Base-by-base conservation (phyloP, 352 stramenopile species). In the Phytophthora syringae region DNA sequence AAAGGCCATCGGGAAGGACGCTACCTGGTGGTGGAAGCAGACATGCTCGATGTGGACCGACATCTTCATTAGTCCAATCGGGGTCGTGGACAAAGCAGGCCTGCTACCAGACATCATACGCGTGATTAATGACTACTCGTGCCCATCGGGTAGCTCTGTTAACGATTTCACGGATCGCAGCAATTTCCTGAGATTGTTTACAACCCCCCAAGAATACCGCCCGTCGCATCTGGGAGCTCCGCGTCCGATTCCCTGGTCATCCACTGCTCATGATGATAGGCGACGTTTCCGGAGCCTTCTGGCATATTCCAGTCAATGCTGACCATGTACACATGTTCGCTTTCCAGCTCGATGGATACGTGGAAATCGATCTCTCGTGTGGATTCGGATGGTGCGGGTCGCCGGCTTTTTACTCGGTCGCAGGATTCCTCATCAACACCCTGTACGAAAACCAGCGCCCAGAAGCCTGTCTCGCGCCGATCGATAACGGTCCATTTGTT, bases 161-260 rank as follows among this genome's bases (percentile, higher is more conserved):
- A 60, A 60, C 25, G 52, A 50, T 6, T 60, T 60, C 39, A 60
- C 39, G 3, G 39, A 60, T 25, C 21, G 40, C 11, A 34, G 10
- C 4, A 27, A 20, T 18, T 50, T 50, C 16, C 43, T 18, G 40
- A 50, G 43, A 50, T 50, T 10, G 30, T 11, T 36, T 36, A 36
- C 30, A 36, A 36, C 30, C 30, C 30, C 13, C 30, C 30, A 36
- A 36, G 30, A 11, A 36, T 36, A 36, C 13, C 3, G 30, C 30
- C 13, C 30, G 30, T 36, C 30, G 30, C 13, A 36, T 36, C 13
- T 36, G 30, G 30, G 7, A 36, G 30, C 30, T 36, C 3, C 30
- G 30, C 6, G 13, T 2, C 13, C 18, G 28, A 9, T 34, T 34
- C 24, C 24, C 44, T 22, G 21, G 22, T 30, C 44, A 51, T 10